Evolutionary conservation across 805 yeast genomes (phyloP), one percentile per base, ranked within the genome.

Genomic region (Metschnikowia orientalis): DNA sequence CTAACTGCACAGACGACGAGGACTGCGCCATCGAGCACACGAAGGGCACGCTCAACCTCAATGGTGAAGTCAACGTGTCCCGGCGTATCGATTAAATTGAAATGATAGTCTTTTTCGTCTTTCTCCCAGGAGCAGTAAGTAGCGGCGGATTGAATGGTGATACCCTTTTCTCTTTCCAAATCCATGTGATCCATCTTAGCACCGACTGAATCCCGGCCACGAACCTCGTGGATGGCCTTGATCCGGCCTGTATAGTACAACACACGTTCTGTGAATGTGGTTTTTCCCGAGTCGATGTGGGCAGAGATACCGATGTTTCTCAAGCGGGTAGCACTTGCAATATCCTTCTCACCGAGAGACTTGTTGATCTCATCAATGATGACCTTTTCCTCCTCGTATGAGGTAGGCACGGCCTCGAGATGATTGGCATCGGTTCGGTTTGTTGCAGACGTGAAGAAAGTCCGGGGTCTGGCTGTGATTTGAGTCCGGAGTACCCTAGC

Each of bases 101-200:
- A 88, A 59, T 87, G 95, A 59, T 78, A 90, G 41, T 72, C 70
- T 42, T 69, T 60, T 27, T 66, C 59, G 35, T 75, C 80, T 55
- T 84, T 85, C 38, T 81, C 81, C 98, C 98, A 92, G 30, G 94
- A 81, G 69, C 97, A 90, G 67, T 85, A 92, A 2, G 98, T 92
- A 21, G 98, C 98, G 43, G 98, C 98, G 40, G 96, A 87, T 65
- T 92, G 98, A 57, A 92, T 92, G 32, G 98, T 92, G 54, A 92
- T 92, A 62, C 98, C 98, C 59, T 92, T 92, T 62, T 92, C 98
- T 58, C 98, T 79, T 65, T 92, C 98, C 47, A 92, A 72, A 50
- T 92, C 98, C 98, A 92, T 92, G 41, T 89, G 90, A 62, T 92
- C 98, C 99, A 92, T 92, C 67, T 89, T 92, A 36, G 99, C 99